phyloP scores from a whole-genome alignment of 2,329 filamentous ascomycete genomes.

The Fusarium praegraminearum region DNA sequence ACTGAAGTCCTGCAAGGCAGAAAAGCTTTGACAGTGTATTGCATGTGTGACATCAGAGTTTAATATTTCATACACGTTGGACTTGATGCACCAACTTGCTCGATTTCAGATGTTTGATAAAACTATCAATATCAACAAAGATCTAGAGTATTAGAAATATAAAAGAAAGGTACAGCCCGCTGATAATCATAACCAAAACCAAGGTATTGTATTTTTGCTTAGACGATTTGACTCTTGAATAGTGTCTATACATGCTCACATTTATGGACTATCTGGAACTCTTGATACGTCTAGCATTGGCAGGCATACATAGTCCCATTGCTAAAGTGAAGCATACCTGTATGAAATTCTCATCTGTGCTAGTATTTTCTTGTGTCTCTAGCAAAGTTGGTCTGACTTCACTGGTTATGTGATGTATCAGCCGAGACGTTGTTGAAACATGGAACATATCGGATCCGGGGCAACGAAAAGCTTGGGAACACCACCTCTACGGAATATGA shows the following conservation, averaged over 20 bases:
- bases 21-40: neutral
- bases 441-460: neutral
- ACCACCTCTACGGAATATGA: neutral
- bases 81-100: neutral
- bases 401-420: neutral
- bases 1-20: neutral
- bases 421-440: constrained; percentile 1
- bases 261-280: neutral
- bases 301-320: neutral
- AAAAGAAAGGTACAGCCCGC: neutral
- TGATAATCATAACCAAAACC: neutral
- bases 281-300: neutral
- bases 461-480: neutral
- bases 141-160: neutral
- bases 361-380: no score
- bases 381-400: neutral
- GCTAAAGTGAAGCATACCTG: no score
- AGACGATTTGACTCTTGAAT: neutral
- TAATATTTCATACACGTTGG: neutral
- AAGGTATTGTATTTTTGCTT: no score
- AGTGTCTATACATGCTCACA: no score
- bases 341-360: neutral
- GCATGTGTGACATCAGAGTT: no score
- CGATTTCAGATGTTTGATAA: constrained; percentile 2
- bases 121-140: neutral